phyloP scores from a whole-genome alignment of 73 alveolate genomes.

The Breviolum minutum region DNA sequence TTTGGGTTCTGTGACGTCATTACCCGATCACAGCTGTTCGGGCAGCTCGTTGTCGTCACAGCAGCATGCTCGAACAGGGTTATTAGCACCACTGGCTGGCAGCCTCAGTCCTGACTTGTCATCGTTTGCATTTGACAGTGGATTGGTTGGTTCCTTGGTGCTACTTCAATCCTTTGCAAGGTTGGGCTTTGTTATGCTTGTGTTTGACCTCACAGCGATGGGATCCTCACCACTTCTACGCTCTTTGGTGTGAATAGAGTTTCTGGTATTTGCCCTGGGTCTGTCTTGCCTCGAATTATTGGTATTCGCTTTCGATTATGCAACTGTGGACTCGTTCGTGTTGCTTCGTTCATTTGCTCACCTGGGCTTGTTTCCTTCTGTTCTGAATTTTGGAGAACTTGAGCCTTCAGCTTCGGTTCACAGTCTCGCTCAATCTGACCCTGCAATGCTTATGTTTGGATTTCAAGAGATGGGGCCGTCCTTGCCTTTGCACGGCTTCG shows the following conservation, averaged over 20 bases:
- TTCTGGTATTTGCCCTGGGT: not conserved
- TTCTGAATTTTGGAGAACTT: not conserved
- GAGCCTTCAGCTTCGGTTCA: not conserved
- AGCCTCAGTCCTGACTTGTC: not conserved
- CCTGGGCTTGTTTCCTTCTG: not conserved
- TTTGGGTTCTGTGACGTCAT: not conserved
- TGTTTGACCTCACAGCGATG: not conserved
- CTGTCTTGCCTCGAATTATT: not conserved
- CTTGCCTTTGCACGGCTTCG: not conserved
- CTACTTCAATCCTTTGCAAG: slow-evolving; percentile 7
- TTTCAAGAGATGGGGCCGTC: not conserved
- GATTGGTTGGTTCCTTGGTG: not conserved
- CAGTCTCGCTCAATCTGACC: not conserved
- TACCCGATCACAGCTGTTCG: not conserved
- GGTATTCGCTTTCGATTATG: not conserved
- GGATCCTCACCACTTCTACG: not conserved
- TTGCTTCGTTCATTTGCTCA: not conserved
- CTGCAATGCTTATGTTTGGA: not conserved
- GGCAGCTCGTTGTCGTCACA: not conserved
- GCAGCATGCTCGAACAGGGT: not conserved
- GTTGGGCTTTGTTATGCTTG: not conserved
- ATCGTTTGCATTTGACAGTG: not conserved
- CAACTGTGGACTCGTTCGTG: not conserved
- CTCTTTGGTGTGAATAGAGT: not conserved
- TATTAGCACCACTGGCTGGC: not conserved